Evolutionary conservation across 192 early-diverging fungal genomes (phyloP).

Genomic region (Diversispora epigaea): DNA sequence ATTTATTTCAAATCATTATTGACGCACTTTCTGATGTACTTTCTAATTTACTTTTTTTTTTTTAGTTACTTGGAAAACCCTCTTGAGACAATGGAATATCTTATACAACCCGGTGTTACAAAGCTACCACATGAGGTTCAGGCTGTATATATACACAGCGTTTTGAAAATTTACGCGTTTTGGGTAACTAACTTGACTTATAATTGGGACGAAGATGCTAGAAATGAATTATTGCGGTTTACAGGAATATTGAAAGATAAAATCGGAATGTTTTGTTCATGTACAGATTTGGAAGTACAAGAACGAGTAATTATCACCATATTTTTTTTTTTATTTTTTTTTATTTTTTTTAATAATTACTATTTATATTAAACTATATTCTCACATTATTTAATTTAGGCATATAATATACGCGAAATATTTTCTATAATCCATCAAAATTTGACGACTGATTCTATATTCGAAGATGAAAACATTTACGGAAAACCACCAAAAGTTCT

Average conservation of each 20-base stretch:
- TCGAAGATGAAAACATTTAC: slow-evolving; percentile 1
- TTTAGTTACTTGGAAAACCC: slow-evolving; percentile 40
- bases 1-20: no score
- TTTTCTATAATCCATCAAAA: slow-evolving; percentile 50
- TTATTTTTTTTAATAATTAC: slow-evolving; percentile 6
- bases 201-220: slow-evolving; percentile 54
- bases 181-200: slow-evolving; percentile 56
- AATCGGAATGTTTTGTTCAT: slow-evolving; percentile 48
- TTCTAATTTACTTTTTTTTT: background rate
- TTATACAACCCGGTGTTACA: slow-evolving; percentile 46
- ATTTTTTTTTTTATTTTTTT: no score
- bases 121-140: slow-evolving; percentile 61
- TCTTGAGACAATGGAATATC: slow-evolving; percentile 39
- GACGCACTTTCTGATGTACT: no score
- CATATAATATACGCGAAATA: slow-evolving; percentile 51
- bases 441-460: slow-evolving; percentile 36
- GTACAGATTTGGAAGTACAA: slow-evolving; percentile 76
- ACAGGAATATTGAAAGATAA: slow-evolving; percentile 49
- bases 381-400: slow-evolving; percentile 33
- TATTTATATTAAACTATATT: slow-evolving; percentile 25
- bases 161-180: slow-evolving; percentile 66
- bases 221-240: slow-evolving; percentile 49
- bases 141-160: slow-evolving; percentile 68
- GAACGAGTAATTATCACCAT: slow-evolving; percentile 54
- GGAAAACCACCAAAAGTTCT: slow-evolving; percentile 52